Evolutionary conservation across 768 basidiomycete genomes (phyloP).

Genomic region (Amanita polypyramis): DNA sequence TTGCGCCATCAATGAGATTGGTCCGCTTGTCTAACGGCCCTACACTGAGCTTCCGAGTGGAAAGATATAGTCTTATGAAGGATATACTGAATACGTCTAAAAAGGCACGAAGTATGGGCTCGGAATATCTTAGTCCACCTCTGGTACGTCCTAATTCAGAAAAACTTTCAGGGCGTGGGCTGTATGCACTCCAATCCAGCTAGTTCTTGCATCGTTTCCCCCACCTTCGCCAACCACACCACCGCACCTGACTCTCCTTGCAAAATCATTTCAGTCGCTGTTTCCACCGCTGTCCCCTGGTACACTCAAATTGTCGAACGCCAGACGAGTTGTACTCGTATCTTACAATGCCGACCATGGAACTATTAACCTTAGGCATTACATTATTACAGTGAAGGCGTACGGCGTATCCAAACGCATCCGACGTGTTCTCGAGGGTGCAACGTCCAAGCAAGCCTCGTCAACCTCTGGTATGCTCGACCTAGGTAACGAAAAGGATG

Average conservation of each 20-base stretch:
- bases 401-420: constrained; percentile 91
- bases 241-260: constrained; percentile 79
- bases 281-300: constrained; percentile 90
- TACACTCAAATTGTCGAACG: constrained; percentile 72
- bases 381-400: constrained; percentile 88
- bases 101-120: constrained; percentile 63
- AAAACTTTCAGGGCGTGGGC: background rate
- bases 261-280: constrained; percentile 93
- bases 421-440: constrained; percentile 71
- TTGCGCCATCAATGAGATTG: constrained; percentile 81
- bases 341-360: constrained; percentile 81
- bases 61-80: constrained; percentile 87
- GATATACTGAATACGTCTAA: constrained; percentile 62
- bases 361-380: constrained; percentile 90
- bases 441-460: constrained; percentile 21
- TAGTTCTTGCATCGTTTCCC: constrained; percentile 86
- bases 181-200: constrained; percentile 31
- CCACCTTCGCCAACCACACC: constrained; percentile 65
- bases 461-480: constrained; percentile 43
- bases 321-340: constrained; percentile 87
- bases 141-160: constrained; percentile 42
- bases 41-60: constrained; percentile 85
- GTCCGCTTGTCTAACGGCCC: constrained; percentile 85
- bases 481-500: constrained; percentile 84
- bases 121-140: constrained; percentile 89